Conservation (phyloP, 305 asterid genomes). For the Fraxinus latifolia region DNA sequence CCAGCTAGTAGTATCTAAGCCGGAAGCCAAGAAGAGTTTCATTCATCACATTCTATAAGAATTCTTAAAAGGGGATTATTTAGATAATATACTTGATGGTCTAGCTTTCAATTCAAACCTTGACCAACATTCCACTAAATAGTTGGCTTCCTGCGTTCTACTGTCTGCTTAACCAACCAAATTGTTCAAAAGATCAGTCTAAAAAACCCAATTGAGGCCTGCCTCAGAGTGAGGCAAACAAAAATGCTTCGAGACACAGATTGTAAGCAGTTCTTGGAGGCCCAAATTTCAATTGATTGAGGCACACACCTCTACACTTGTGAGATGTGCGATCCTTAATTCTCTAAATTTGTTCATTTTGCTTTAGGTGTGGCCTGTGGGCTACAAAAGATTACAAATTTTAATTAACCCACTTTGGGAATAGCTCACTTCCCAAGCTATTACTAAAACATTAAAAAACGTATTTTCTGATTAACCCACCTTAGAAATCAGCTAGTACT, state of each 20-base stretch:
- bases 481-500: background rate
- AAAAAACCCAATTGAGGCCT: background rate
- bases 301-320: background rate
- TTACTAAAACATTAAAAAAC: background rate
- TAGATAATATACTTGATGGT: background rate
- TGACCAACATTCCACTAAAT: background rate
- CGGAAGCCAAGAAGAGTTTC: background rate
- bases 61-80: background rate
- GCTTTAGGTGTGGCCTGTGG: background rate
- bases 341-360: background rate
- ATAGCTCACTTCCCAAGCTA: background rate
- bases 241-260: background rate
- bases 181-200: background rate
- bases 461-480: background rate
- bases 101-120: background rate
- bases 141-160: background rate
- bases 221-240: background rate
- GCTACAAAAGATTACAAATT: background rate
- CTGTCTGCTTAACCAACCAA: background rate
- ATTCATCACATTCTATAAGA: background rate
- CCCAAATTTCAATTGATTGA: background rate
- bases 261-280: background rate
- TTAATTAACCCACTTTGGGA: background rate
- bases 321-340: background rate
- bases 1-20: background rate